Base-by-base conservation (phyloP, 345 rosid species). In the Citrus maxima region DNA sequence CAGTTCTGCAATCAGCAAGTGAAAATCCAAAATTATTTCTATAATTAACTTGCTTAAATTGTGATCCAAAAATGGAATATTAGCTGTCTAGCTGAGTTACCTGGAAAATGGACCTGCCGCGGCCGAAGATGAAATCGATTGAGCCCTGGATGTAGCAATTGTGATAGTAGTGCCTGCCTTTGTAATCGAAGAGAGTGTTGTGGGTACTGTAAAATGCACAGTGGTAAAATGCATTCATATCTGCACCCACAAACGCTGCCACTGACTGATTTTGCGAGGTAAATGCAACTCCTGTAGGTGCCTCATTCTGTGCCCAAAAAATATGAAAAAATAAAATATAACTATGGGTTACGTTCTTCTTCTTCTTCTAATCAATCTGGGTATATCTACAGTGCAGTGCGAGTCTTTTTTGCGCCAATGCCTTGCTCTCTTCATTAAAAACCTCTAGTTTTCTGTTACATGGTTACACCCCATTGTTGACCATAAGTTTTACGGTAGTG, bases 211-310 rank as follows among this genome's bases (percentile, higher is more conserved):
- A 90, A 80, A 95, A 95, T 34, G 92, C 95, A 81, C 98, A 93
- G 51, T 93, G 98, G 82, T 95, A 93, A 83, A 92, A 93, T 56
- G 99, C 92, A 73, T 46, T 89, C 89, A 80, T 90, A 78, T 95
- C 98, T 1, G 90, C 95, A 19, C 89, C 96, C 51, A 91, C 99
- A 81, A 91, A 82, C 46, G 90, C 97, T 6, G 98, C 98, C 64
- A 95, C 98, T 4, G 99, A 93, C 78, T 95, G 99, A 81, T 95
- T 95, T 22, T 95, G 97, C 60, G 99, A 93, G 25, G 97, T 95
- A 77, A 91, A 95, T 37, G 98, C 99, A 76, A 90, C 78, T 30
- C 97, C 99, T 0, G 94, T 78, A 0, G 99, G 98, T 34, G 98
- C 99, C 81, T 91, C 97, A 60, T 95, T 95, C 98, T 95, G 85